A percentile compares a stretch with the other conserved stretches of the same genome.
Evolutionary conservation across 2,329 filamentous ascomycete genomes (phyloP).

Genomic region (Colletotrichum sp.): DNA sequence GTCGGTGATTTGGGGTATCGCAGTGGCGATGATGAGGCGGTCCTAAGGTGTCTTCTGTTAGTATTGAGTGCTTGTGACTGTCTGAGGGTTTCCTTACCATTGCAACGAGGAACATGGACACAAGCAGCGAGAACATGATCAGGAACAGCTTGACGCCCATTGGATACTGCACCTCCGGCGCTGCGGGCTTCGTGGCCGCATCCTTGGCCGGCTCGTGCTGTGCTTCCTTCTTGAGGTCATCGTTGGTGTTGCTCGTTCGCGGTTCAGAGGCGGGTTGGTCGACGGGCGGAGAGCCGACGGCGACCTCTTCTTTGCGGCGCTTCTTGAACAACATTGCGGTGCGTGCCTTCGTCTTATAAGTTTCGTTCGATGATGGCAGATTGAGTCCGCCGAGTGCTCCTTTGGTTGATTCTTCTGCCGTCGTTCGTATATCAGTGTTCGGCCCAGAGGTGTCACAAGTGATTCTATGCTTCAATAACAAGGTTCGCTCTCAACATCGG

Average conservation of each 20-base stretch:
- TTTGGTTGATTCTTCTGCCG: neutral
- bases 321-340: slow-evolving; percentile 11
- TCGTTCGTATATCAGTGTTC: neutral
- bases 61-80: neutral
- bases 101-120: slow-evolving; percentile 23
- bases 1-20: slow-evolving; percentile 36
- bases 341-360: neutral
- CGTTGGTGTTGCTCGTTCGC: slow-evolving; percentile 8
- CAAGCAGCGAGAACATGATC: slow-evolving; percentile 8
- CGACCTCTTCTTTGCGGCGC: neutral
- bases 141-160: slow-evolving; percentile 25
- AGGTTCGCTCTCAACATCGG: accelerated
- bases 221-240: neutral
- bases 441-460: neutral
- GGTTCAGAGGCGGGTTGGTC: neutral
- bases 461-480: neutral
- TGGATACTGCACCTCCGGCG: slow-evolving; percentile 8
- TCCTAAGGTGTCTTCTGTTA: neutral
- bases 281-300: neutral
- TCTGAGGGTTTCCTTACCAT: neutral
- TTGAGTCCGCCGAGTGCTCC: neutral
- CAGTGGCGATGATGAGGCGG: slow-evolving; percentile 48
- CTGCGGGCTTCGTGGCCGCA: neutral
- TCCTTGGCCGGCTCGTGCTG: neutral
- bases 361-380: neutral